Base-by-base conservation (phyloP, 768 basidiomycete genomes). In the Lactarius tabidus region DNA sequence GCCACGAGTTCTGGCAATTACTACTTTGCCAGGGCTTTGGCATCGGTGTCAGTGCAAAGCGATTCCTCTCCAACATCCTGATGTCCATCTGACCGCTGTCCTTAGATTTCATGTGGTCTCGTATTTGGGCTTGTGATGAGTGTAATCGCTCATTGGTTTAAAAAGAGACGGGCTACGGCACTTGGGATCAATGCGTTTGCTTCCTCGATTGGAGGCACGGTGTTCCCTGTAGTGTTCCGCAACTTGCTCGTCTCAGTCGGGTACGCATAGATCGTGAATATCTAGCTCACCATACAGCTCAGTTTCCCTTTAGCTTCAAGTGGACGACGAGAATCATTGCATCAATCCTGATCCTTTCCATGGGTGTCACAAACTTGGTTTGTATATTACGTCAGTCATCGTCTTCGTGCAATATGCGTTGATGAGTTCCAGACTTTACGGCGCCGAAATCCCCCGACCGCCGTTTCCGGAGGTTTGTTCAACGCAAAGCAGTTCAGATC, bases 101-200 rank as follows among this genome's bases (percentile, higher is more conserved):
- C 2, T 14, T 60, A 76, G 75, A 38, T 76, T 17, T 67, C 71
- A 14, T 71, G 68, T 36, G 89, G 89, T 3, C 74, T 85, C 9
- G 77, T 90, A 9, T 90, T 87, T 57, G 84, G 85, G 3, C 85
- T 87, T 0, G 80, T 84, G 3, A 74, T 84, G 6, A 82, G 84
- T 1, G 77, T 88, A 38, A 73, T 88, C 1, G 81, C 86, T 1
- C 89, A 91, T 72, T 92, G 89, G 89, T 91, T n/a, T n/a, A n/a
- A n/a, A n/a, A n/a, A n/a, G n/a, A n/a, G n/a, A n/a, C n/a, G n/a
- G n/a, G n/a, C n/a, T n/a, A n/a, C n/a, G n/a, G n/a, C n/a, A n/a
- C n/a, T n/a, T n/a, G n/a, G n/a, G n/a, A n/a, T n/a, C n/a, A n/a
- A n/a, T n/a, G n/a, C n/a, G n/a, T n/a, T n/a, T n/a, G n/a, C n/a